A percentile compares a stretch with the other conserved stretches of the same genome.
Evolutionary conservation across 306 rosid genomes (phyloP).

Genomic region (Prinsepia uniflora): DNA sequence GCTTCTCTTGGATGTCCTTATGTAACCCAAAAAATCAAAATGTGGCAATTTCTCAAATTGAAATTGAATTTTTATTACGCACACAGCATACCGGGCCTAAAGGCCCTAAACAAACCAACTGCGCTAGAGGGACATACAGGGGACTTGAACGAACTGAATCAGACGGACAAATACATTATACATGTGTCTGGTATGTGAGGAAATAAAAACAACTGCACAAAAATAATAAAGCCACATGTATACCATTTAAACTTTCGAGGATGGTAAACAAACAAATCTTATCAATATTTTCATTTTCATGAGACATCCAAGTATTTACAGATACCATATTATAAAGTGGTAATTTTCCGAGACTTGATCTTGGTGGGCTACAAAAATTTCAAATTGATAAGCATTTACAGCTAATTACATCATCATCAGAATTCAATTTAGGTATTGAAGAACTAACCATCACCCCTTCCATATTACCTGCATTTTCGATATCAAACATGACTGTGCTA

Average conservation of each 20-base stretch:
- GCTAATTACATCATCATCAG: slow-evolving; percentile 54
- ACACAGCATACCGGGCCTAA: too few relatives aligned
- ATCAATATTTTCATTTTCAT: background rate
- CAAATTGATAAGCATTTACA: slow-evolving; percentile 70
- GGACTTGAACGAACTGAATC: too few relatives aligned
- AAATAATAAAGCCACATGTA: background rate
- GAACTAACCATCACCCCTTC: slow-evolving; percentile 63
- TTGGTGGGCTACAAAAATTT: background rate
- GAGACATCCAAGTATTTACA: slow-evolving; percentile 5
- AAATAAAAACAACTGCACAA: too few relatives aligned
- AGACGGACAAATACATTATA: too few relatives aligned
- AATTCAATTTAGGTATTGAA: slow-evolving; percentile 53
- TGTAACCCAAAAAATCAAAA: too few relatives aligned
- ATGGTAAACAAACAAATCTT: background rate
- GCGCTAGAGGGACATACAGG: too few relatives aligned
- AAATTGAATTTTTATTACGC: too few relatives aligned
- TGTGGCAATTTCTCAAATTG: too few relatives aligned
- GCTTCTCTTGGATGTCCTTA: background rate
- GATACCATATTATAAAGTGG: background rate
- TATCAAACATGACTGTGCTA: slow-evolving; percentile 73
- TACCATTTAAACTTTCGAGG: slow-evolving; percentile 3
- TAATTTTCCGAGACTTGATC: background rate
- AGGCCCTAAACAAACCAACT: too few relatives aligned
- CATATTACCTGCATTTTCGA: slow-evolving; percentile 43
- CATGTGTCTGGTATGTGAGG: too few relatives aligned